Conservation (phyloP, 257 asterid species). For the Lithospermum erythrorhizon region DNA sequence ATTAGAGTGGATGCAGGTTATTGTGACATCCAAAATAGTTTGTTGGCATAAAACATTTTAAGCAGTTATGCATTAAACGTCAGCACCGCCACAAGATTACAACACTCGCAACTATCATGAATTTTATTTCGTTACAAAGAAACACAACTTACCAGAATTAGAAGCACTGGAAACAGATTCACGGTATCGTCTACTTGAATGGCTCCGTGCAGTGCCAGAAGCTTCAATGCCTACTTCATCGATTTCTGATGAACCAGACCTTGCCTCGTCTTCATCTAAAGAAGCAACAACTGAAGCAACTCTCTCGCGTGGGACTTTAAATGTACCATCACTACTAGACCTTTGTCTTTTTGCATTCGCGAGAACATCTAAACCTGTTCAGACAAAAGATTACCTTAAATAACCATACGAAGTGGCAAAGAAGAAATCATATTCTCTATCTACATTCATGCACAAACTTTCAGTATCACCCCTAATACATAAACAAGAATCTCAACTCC, state of each 20-base stretch:
- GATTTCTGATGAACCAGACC: conserved; percentile 27
- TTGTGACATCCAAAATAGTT: not conserved
- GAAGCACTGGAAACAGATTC: conserved; percentile 39
- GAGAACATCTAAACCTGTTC: conserved; percentile 66
- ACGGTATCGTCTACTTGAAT: conserved; percentile 49
- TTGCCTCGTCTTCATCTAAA: conserved; percentile 54
- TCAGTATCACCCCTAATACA: conserved; percentile 1
- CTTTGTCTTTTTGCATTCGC: conserved; percentile 53
- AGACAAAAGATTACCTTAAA: too few species aligned
- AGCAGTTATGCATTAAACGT: not conserved
- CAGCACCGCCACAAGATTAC: not conserved
- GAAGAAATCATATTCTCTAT: too few species aligned
- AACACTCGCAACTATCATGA: not conserved
- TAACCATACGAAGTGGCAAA: too few species aligned
- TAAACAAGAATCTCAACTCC: too few species aligned
- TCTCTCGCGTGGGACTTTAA: conserved; percentile 63
- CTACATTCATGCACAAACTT: not conserved
- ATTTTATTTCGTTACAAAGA: not conserved
- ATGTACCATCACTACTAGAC: conserved; percentile 34
- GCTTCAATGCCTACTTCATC: conserved; percentile 38
- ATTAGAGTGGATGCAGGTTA: not conserved
- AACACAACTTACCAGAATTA: conserved; percentile 34
- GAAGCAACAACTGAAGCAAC: conserved; percentile 58
- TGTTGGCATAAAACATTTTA: not conserved
- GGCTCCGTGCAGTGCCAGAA: conserved; percentile 18